A percentile compares a stretch with the other conserved stretches of the same genome.
phyloP scores from a whole-genome alignment of 1,284 basidiomycete genomes.

The Fistulina hepatica region DNA sequence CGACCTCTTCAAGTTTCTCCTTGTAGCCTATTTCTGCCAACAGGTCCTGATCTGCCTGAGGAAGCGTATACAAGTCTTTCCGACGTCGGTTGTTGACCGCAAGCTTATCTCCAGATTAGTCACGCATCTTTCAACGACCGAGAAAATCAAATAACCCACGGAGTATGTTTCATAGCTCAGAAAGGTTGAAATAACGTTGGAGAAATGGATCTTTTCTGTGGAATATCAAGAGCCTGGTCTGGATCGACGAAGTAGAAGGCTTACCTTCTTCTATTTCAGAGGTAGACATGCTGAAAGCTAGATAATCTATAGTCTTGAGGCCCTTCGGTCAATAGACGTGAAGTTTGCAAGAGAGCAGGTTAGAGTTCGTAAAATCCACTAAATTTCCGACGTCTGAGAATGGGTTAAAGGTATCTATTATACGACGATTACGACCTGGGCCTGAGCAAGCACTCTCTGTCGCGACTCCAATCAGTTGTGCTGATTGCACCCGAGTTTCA shows the following conservation, averaged over 20 bases:
- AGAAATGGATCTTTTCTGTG: slow-evolving; percentile 51
- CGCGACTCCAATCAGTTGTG: too few species aligned
- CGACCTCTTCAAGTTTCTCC: slow-evolving; percentile 53
- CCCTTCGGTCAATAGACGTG: too few species aligned
- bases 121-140: slow-evolving; percentile 6
- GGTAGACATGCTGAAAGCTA: too few species aligned
- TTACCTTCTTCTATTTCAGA: slow-evolving; percentile 10
- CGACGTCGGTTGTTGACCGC: slow-evolving; percentile 64
- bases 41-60: slow-evolving; percentile 48
- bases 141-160: slow-evolving; percentile 27
- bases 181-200: slow-evolving; percentile 59
- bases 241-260: neutral
- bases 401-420: too few species aligned
- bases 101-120: slow-evolving; percentile 32
- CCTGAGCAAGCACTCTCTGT: too few species aligned
- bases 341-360: too few species aligned
- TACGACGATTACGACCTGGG: too few species aligned
- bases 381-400: too few species aligned
- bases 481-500: too few species aligned
- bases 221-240: neutral
- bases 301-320: too few species aligned
- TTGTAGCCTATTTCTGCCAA: slow-evolving; percentile 55
- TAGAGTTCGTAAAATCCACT: too few species aligned
- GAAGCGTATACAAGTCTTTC: slow-evolving; percentile 58
- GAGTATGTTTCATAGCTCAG: slow-evolving; percentile 53